Conservation (phyloP, 2,329 filamentous ascomycete genomes). For the Salinomyces thailandicus region DNA sequence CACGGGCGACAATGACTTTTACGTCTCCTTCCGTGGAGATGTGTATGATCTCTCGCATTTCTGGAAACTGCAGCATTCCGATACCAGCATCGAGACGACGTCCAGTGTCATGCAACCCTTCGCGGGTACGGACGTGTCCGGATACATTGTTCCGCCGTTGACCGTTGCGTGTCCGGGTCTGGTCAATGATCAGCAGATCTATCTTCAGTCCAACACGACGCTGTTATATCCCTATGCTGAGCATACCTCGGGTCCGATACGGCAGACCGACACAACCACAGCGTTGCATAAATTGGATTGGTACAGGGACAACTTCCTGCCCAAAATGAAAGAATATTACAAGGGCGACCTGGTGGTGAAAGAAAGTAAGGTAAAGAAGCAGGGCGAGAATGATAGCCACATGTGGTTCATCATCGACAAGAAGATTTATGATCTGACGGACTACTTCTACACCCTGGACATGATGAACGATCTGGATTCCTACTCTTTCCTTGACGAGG, state of each 20-base stretch:
- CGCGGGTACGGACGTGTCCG: slow-evolving; percentile 66
- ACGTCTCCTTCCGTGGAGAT: slow-evolving; percentile 72
- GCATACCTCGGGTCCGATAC: slow-evolving; percentile 59
- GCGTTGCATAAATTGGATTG: slow-evolving; percentile 56
- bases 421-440: slow-evolving; percentile 75
- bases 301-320: slow-evolving; percentile 66
- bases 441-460: slow-evolving; percentile 75
- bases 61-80: slow-evolving; percentile 75
- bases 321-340: slow-evolving; percentile 73
- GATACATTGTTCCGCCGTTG: slow-evolving; percentile 77
- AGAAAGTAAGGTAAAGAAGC: slow-evolving; percentile 44
- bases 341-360: slow-evolving; percentile 76
- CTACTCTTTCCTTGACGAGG: slow-evolving; percentile 63
- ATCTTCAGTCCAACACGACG: slow-evolving; percentile 57
- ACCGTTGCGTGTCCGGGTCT: slow-evolving; percentile 63
- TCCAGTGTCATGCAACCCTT: slow-evolving; percentile 62
- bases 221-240: slow-evolving; percentile 35
- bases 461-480: slow-evolving; percentile 39
- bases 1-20: slow-evolving; percentile 65
- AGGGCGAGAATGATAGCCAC: slow-evolving; percentile 58
- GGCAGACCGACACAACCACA: slow-evolving; percentile 44
- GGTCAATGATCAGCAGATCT: slow-evolving; percentile 48
- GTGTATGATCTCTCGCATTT: slow-evolving; percentile 92
- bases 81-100: slow-evolving; percentile 50
- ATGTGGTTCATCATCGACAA: slow-evolving; percentile 72